Percentiles rank a stretch among this genome's conserved stretches.
Evolutionary conservation across 208 protist species (phyloP).

Genomic region (Acanthamoeba rhysodes): DNA sequence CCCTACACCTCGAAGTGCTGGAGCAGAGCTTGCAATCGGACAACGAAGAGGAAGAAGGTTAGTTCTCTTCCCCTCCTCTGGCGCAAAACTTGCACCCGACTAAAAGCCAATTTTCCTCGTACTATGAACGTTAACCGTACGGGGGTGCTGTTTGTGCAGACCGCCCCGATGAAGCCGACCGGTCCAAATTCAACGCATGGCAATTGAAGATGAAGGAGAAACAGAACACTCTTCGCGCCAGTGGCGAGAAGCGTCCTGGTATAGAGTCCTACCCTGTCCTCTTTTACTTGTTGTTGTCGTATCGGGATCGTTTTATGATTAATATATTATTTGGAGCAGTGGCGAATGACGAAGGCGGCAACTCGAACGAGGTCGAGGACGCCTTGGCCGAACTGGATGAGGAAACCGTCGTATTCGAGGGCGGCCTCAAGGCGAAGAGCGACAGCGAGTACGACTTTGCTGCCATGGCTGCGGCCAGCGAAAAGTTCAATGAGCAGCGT

Average conservation of each 20-base stretch:
- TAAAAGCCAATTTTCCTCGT: no score
- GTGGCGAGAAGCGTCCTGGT: conserved; percentile 4
- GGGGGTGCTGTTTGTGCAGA: no score
- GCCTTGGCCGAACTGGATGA: conserved; percentile 69
- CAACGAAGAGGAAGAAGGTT: conserved; percentile 32
- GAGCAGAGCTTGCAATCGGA: conserved; percentile 58
- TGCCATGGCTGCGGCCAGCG: conserved; percentile 23
- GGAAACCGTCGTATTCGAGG: conserved; percentile 52
- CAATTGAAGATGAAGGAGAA: conserved; percentile 62
- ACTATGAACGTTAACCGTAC: no score
- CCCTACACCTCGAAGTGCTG: conserved; percentile 67
- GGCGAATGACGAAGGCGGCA: not conserved
- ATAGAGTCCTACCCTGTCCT: not conserved
- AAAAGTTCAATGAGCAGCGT: conserved; percentile 19
- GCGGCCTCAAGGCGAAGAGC: conserved; percentile 16
- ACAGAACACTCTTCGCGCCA: conserved; percentile 20
- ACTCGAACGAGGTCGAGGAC: conserved; percentile 51
- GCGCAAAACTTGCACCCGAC: no score
- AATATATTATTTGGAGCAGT: not conserved
- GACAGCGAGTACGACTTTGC: conserved; percentile 1
- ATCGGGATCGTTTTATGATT: no score
- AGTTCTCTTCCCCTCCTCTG: no score
- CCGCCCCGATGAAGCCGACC: not conserved
- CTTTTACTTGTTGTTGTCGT: not conserved
- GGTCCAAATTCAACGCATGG: conserved; percentile 57